Evolutionary conservation across 768 basidiomycete genomes (phyloP), one percentile per base, ranked within the genome.

Genomic region (Termitomyces sp.): DNA sequence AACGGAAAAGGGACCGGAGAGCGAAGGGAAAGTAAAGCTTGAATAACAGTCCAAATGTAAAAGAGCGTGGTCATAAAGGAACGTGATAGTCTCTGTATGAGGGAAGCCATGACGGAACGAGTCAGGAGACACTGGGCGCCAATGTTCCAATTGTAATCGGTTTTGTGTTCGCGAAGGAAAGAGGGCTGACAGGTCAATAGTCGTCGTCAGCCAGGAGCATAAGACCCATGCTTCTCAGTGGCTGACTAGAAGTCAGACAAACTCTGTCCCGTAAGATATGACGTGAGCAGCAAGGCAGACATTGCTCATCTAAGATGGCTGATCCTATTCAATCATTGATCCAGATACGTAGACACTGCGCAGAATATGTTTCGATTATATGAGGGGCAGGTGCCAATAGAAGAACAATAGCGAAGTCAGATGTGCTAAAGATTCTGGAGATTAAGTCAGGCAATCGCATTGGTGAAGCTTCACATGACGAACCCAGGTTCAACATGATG

Each of bases 31-130:
- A 65, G 32, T 36, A 67, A 52, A 60, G 66, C 66, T 60, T 61
- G 52, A 28, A 67, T 59, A 59, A 65, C 57, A 49, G 66, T 65
- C 66, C 66, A 65, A 33, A 67, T 28, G 63, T 67, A 65, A 67
- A 65, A 61, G 66, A 67, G 57, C 28, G 66, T 65, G 55, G 53
- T 60, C 53, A 55, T 49, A 59, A 67, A 65, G 28, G 66, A 67
- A 58, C 48, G 66, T 24, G 32, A 60, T 52, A 65, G 54, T 59
- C 52, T 60, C 44, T 60, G 59, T 44, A 60, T 36, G 62, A 61
- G 40, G 45, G 64, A 59, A 53, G 64, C 45, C 66, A 67, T 67
- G 58, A 48, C 42, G 22, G 61, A 51, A 60, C 24, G 36, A 56
- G 35, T 39, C 33, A 57, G 53, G 42, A 32, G 20, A 55, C 46